These are phyloP conservation scores for Venturia nashicola DNA, from an alignment of 2,329 filamentous ascomycete species.

Conservation along the genomic window DNA sequence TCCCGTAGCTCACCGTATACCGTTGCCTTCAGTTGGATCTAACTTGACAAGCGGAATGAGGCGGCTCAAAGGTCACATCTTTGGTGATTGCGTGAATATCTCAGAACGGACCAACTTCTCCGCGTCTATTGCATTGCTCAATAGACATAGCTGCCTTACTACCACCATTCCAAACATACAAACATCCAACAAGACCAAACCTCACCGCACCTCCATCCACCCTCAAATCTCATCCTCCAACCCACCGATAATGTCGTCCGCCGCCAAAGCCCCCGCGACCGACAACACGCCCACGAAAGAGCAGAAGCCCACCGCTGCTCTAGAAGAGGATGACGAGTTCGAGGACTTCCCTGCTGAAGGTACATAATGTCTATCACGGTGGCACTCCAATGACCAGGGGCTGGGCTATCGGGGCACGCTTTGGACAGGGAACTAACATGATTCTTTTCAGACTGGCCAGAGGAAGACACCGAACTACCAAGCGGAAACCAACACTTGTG, in stretches of 20 bases:
- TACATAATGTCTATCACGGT: slow-evolving; percentile 25
- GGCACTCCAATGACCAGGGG: too few relatives aligned
- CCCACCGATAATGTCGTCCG: slow-evolving; percentile 13
- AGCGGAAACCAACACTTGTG: slow-evolving; percentile 74
- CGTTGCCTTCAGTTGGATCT: neutral
- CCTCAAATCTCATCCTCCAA: slow-evolving; percentile 18
- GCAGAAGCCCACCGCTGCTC: slow-evolving; percentile 50
- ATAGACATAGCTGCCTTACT: neutral
- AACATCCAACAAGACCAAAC: neutral
- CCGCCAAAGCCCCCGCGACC: slow-evolving; percentile 20
- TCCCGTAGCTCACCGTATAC: neutral
- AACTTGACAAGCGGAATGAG: neutral
- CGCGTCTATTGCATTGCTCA: neutral
- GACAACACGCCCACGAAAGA: slow-evolving; percentile 31
- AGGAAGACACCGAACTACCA: slow-evolving; percentile 79
- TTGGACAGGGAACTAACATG: slow-evolving; percentile 10
- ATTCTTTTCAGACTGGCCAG: slow-evolving; percentile 57
- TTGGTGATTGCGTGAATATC: neutral
- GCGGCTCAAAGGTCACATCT: neutral
- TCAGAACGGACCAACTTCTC: neutral
- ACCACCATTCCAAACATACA: neutral
- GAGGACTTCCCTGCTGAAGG: slow-evolving; percentile 97
- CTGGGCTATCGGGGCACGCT: neutral
- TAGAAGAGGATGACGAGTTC: slow-evolving; percentile 98
- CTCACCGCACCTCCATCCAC: neutral